A percentile compares a stretch with the other conserved stretches of the same genome.
These are phyloP conservation scores for Catenaria anguillulae DNA, from an alignment of 371 early-diverging fungal genomes.

Conservation along the genomic window DNA sequence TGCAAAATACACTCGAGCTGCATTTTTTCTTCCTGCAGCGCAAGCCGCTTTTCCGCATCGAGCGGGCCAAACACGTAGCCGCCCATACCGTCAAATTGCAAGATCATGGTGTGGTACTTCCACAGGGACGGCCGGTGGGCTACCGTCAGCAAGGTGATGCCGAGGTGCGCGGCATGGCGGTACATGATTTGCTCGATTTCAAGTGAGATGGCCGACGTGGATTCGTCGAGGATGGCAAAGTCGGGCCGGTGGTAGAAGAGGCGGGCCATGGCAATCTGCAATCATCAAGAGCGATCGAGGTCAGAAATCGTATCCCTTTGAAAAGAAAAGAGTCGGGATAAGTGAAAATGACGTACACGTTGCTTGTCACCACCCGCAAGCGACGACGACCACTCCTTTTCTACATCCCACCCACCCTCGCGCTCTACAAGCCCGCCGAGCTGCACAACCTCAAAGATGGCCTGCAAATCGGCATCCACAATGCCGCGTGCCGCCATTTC, in stretches of 20 bases:
- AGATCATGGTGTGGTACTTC: constrained; percentile 68
- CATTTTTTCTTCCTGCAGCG: constrained; percentile 7
- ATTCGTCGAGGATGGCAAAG: constrained; percentile 58
- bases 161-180: constrained; percentile 64
- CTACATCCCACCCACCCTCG: constrained; percentile 76
- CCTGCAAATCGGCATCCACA: constrained; percentile 59
- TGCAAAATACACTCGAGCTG: neutral
- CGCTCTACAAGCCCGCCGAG: constrained; percentile 56
- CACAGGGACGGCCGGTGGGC: constrained; percentile 75
- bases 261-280: constrained; percentile 46
- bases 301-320: too few species aligned
- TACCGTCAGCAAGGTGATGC: constrained; percentile 72
- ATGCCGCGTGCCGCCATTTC: constrained; percentile 56
- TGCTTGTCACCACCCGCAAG: constrained; percentile 77
- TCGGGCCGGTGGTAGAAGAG: constrained; percentile 71
- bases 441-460: constrained; percentile 53
- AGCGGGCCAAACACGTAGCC: constrained; percentile 3
- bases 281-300: neutral
- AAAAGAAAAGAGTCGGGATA: too few species aligned
- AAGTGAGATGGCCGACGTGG: constrained; percentile 67
- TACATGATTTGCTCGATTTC: constrained; percentile 75
- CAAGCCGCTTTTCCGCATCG: constrained; percentile 7
- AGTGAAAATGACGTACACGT: neutral
- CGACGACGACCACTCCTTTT: constrained; percentile 82
- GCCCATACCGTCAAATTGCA: constrained; percentile 17